Evolutionary conservation across 2,329 filamentous ascomycete genomes (phyloP).

Genomic region (Diaporthe caulivora): DNA sequence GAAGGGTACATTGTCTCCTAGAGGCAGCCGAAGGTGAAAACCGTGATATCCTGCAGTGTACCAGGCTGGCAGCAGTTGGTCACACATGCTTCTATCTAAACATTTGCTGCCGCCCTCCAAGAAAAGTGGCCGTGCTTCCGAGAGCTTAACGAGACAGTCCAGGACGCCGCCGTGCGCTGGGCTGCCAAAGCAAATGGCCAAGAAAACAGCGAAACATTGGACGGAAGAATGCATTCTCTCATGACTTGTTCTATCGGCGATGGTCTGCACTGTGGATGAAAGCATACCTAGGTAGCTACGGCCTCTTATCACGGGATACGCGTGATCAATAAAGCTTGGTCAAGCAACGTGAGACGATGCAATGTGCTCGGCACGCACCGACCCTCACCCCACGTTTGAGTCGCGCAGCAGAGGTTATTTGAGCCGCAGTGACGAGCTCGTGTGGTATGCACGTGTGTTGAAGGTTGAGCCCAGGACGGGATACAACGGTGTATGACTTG

Average conservation of each 20-base stretch:
- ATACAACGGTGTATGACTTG: slow-evolving; percentile 2
- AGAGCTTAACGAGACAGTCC: neutral
- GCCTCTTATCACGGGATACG: neutral
- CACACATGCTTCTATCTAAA: slow-evolving; percentile 1
- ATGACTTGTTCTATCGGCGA: neutral
- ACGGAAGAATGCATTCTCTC: neutral
- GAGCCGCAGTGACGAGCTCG: slow-evolving; percentile 2
- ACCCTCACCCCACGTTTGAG: slow-evolving; percentile 10
- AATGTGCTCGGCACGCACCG: neutral
- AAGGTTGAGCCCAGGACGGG: neutral
- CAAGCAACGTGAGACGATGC: slow-evolving; percentile 13
- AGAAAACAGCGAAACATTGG: neutral
- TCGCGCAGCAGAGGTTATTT: slow-evolving; percentile 22
- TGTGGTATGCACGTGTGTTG: neutral
- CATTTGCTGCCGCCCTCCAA: neutral
- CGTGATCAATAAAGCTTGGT: slow-evolving; percentile 6
- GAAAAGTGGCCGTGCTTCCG: neutral
- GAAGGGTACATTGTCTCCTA: neutral
- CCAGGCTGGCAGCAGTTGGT: slow-evolving; percentile 16
- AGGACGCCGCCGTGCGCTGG: neutral
- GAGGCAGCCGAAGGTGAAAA: neutral
- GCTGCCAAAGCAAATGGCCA: neutral
- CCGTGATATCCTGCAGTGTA: neutral
- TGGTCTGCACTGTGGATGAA: neutral
- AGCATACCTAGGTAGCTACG: neutral